Evolutionary conservation across 495 filamentous ascomycete species (phyloP), one percentile per base, ranked within the genome.

Genomic region (Niebla homalea): DNA sequence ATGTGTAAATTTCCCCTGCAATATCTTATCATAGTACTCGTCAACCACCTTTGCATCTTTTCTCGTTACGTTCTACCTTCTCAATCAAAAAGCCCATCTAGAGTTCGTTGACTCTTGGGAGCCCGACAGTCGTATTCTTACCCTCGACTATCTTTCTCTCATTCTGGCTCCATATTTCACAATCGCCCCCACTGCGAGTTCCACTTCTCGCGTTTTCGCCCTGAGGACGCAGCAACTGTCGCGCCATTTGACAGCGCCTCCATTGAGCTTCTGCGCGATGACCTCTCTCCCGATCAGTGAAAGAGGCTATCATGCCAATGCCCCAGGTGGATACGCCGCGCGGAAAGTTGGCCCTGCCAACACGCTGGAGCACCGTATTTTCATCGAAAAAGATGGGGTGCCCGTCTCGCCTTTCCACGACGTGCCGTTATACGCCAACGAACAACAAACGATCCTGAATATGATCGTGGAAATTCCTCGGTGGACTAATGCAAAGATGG

Each of bases 401-500:
- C 86, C 86, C 48, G 63, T 96, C 64, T 96, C 89, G 48, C 84
- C 89, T 55, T 99, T 96, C 80, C 93, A 99, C 78, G 93, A 99
- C 60, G 86, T 99, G 51, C 93, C 93, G 37, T 84, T 99, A 61
- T 97, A 85, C 59, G 92, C 93, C 78, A 94, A 99, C 65, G 70
- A 81, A 64, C 81, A 93, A 73, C 76, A 94, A 76, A 93, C 82
- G 59, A 68, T 99, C 61, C 77, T 97, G 61, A 99, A 99, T 80
- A 99, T 99, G 93, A 70, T 99, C 46, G 93, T 97, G 54, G 93
- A 97, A 80, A 95, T 97, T 62, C 93, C 93, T 40, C 80, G 93
- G 70, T 99, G 93, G 93, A 95, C 89, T 67, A 99, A 99, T 73
- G 93, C 84, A 59, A 99, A 99, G 82, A 82, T 89, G 69, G 92